These are phyloP conservation scores for Rhododendron kiyosumense DNA, from an alignment of 148 eudicot genomes.

Conservation along the genomic window DNA sequence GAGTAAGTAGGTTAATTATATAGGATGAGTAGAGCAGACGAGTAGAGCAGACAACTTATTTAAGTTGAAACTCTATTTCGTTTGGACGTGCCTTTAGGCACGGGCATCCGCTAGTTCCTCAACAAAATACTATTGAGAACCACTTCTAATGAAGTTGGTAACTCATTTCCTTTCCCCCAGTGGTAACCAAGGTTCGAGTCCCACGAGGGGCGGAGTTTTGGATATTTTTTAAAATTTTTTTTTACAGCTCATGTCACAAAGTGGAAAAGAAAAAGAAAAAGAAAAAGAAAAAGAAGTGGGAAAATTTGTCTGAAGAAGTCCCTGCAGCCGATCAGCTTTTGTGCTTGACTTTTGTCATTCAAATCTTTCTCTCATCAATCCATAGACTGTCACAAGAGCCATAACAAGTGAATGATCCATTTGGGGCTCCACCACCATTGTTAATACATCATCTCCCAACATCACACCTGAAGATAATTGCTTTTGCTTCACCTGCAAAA, in stretches of 20 bases:
- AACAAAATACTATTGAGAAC: no score
- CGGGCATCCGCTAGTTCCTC: no score
- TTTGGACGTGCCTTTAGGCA: no score
- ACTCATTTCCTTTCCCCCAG: no score
- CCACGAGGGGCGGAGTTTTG: no score
- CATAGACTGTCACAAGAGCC: slow-evolving; percentile 58
- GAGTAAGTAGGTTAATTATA: no score
- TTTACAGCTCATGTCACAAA: background rate
- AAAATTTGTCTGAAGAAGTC: background rate
- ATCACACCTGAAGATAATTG: slow-evolving; percentile 42
- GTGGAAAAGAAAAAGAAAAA: background rate
- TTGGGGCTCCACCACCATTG: slow-evolving; percentile 46
- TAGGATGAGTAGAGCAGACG: no score
- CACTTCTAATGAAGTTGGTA: no score
- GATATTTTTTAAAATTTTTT: background rate
- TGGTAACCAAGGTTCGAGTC: no score
- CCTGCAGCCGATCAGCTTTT: background rate
- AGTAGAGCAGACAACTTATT: no score
- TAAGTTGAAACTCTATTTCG: no score
- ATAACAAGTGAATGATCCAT: slow-evolving; percentile 54
- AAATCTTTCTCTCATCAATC: slow-evolving; percentile 27
- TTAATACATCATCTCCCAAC: slow-evolving; percentile 66
- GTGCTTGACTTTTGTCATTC: background rate
- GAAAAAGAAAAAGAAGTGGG: background rate
- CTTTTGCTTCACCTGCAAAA: slow-evolving; percentile 43